Conservation (phyloP, 306 rosid species). For the Lathyrus aphaca region DNA sequence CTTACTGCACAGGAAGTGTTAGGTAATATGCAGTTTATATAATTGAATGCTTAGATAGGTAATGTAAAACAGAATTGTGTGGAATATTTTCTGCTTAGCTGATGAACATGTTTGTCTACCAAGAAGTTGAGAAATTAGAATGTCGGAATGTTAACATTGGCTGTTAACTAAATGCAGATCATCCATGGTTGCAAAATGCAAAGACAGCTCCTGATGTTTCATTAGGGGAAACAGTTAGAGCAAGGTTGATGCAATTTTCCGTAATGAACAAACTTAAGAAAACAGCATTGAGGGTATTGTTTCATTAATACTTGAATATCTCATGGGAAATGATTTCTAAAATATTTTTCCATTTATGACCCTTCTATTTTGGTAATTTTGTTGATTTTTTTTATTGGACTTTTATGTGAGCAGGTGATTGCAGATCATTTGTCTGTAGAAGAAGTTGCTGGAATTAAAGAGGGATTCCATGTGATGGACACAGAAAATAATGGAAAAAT, state of each 20-base stretch:
- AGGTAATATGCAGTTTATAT: slow-evolving; percentile 51
- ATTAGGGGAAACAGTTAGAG: slow-evolving; percentile 85
- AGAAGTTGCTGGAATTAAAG: slow-evolving; percentile 87
- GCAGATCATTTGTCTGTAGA: slow-evolving; percentile 87
- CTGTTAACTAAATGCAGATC: slow-evolving; percentile 63
- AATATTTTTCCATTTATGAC: slow-evolving; percentile 23
- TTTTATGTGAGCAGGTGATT: slow-evolving; percentile 63
- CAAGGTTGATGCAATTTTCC: slow-evolving; percentile 92
- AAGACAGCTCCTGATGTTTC: slow-evolving; percentile 90
- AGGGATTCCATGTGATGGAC: slow-evolving; percentile 82
- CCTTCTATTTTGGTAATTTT: slow-evolving; percentile 1
- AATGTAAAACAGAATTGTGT: slow-evolving; percentile 15
- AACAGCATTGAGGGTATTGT: slow-evolving; percentile 86
- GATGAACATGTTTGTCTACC: not conserved
- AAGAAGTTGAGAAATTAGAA: not conserved
- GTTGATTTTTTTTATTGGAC: slow-evolving; percentile 32
- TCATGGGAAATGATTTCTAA: slow-evolving; percentile 13
- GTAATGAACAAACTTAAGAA: slow-evolving; percentile 98
- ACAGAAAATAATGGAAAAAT: slow-evolving; percentile 68
- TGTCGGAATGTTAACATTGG: slow-evolving; percentile 21
- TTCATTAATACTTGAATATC: slow-evolving; percentile 24
- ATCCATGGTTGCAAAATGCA: slow-evolving; percentile 89
- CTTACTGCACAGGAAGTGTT: slow-evolving; percentile 86
- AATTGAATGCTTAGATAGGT: not conserved
- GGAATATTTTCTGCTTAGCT: slow-evolving; percentile 2